Percentiles rank a stretch among this genome's conserved stretches.
Evolutionary conservation across 1,139 yeast species (phyloP).

Genomic region (Nakaseomyces delphensis): DNA sequence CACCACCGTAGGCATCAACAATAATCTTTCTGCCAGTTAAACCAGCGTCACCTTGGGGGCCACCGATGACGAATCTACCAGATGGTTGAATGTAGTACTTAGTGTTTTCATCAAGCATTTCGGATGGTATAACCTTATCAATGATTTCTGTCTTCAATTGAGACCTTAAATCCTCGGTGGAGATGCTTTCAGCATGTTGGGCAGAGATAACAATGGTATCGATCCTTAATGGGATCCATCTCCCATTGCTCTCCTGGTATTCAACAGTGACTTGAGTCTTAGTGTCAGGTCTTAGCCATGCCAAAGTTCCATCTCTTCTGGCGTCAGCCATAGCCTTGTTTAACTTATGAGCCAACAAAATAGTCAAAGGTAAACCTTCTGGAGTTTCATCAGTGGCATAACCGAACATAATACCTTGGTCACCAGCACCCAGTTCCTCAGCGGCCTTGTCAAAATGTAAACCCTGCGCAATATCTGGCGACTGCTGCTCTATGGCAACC

Average conservation of each 20-base stretch:
- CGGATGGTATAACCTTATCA: constrained; percentile 85
- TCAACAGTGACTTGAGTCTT: constrained; percentile 99
- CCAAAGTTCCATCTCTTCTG: constrained; percentile 88
- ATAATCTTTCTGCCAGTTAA: constrained; percentile 98
- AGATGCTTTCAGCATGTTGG: constrained; percentile 92
- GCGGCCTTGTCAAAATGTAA: constrained; percentile 93
- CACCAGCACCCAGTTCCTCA: constrained; percentile 99
- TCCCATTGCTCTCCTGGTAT: constrained; percentile 89
- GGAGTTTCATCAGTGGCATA: constrained; percentile 99
- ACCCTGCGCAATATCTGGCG: constrained; percentile 99
- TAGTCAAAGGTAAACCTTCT: constrained; percentile 92
- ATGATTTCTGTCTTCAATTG: constrained; percentile 72
- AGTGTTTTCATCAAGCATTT: constrained; percentile 89
- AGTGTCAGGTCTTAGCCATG: constrained; percentile 99
- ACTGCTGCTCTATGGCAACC: constrained; percentile 98
- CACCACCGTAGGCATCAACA: constrained; percentile 99
- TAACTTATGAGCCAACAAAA: constrained; percentile 88
- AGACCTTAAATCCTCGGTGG: constrained; percentile 82
- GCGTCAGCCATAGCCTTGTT: constrained; percentile 96
- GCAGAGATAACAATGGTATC: constrained; percentile 97
- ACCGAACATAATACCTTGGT: constrained; percentile 99
- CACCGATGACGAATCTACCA: constrained; percentile 99
- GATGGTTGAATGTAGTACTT: constrained; percentile 98
- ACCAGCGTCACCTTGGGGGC: constrained; percentile 99
- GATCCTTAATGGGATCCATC: constrained; percentile 89